Evolutionary conservation across 768 basidiomycete genomes (phyloP).

Genomic region (Xerocomellus amylosporus): DNA sequence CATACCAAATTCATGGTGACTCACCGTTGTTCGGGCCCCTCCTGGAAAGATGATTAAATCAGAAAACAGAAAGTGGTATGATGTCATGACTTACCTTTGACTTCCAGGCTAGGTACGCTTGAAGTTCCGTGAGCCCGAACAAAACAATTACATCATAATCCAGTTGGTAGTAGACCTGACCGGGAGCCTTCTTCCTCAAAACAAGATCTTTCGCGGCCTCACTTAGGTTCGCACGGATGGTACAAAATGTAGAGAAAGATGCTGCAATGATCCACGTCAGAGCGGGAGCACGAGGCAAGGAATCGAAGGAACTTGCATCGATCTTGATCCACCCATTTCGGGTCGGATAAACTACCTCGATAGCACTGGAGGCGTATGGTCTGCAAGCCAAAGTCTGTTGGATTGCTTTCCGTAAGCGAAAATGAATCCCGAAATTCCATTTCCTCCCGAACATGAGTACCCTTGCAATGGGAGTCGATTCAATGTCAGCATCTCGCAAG

Average conservation of each 20-base stretch:
- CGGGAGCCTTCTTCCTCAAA: not conserved
- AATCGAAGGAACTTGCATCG: not conserved
- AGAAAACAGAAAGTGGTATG: not conserved
- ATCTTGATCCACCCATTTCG: constrained; percentile 17
- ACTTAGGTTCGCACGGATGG: not conserved
- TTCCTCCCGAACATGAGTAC: not conserved
- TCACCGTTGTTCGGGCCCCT: not conserved
- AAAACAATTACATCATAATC: constrained; percentile 15
- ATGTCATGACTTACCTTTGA: not conserved
- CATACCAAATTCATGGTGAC: not conserved
- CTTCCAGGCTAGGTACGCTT: constrained; percentile 10
- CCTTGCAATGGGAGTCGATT: not conserved
- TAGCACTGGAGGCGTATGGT: constrained; percentile 7
- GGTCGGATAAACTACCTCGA: constrained; percentile 5
- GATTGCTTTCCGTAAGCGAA: constrained; percentile 1
- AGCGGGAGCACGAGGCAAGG: not conserved
- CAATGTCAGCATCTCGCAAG: not conserved
- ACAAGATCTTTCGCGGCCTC: not conserved
- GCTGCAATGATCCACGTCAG: not conserved
- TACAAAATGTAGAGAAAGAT: constrained; percentile 4
- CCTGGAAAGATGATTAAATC: not conserved
- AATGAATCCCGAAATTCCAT: constrained; percentile 13
- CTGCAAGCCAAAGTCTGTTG: constrained; percentile 2
- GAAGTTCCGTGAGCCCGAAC: constrained; percentile 10
- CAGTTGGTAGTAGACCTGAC: constrained; percentile 6